Conservation (phyloP, 805 yeast genomes). For the Starmera pachycereana region DNA sequence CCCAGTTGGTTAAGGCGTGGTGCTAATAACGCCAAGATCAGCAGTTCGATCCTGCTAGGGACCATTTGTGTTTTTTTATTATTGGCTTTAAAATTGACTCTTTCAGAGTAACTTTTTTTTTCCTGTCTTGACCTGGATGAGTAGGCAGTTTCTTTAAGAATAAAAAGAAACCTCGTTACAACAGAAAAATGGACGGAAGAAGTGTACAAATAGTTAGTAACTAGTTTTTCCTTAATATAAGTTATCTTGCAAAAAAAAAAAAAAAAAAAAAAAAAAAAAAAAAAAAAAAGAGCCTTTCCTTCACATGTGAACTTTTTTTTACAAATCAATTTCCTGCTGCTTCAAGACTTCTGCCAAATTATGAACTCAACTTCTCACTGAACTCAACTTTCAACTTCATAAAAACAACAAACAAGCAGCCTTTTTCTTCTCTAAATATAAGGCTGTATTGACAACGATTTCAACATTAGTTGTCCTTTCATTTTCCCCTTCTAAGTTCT, state of each 20-base stretch:
- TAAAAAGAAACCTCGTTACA: too few relatives aligned
- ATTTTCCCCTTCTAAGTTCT: neutral
- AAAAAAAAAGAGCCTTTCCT: neutral
- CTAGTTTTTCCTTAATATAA: too few relatives aligned
- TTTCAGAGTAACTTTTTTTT: too few relatives aligned
- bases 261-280: too few relatives aligned
- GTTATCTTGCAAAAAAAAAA: too few relatives aligned
- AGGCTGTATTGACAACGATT: neutral
- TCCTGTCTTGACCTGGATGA: too few relatives aligned
- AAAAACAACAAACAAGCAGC: too few relatives aligned
- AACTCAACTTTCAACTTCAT: neutral
- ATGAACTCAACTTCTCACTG: neutral
- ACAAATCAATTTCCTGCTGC: neutral
- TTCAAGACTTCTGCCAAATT: neutral
- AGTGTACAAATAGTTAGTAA: too few relatives aligned
- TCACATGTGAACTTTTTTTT: neutral
- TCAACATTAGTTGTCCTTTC: neutral
- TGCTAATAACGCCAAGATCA: slow-evolving; percentile 41
- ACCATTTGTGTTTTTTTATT: too few relatives aligned
- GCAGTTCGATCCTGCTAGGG: slow-evolving; percentile 31
- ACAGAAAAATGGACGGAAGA: too few relatives aligned
- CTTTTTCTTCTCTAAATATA: neutral
- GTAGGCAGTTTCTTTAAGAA: too few relatives aligned
- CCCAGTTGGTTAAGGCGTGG: slow-evolving; percentile 24
- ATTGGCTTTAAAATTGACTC: too few relatives aligned